Evolutionary conservation across 2,329 filamentous ascomycete genomes (phyloP).

Genomic region (Chrysosporium keratinophilum): DNA sequence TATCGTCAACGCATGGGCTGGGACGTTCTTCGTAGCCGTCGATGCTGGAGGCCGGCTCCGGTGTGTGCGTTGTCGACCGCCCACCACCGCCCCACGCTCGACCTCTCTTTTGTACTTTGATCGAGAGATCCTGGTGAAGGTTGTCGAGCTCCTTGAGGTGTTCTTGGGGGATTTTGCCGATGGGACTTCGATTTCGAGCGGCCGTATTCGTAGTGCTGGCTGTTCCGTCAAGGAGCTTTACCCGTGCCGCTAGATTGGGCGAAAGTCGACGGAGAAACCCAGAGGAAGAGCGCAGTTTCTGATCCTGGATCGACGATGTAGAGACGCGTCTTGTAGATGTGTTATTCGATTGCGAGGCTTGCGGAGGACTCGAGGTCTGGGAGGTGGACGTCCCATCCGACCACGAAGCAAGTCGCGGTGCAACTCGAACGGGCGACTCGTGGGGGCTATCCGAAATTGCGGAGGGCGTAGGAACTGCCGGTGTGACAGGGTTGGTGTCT

Average conservation of each 20-base stretch:
- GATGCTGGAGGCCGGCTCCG: slow-evolving; percentile 16
- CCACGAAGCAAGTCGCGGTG: slow-evolving; percentile 16
- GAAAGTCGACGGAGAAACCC: slow-evolving; percentile 36
- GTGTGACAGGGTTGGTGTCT: not conserved
- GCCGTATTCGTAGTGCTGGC: slow-evolving; percentile 16
- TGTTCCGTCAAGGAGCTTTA: slow-evolving; percentile 34
- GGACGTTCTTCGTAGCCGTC: not conserved
- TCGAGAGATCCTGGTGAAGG: slow-evolving; percentile 31
- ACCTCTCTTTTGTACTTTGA: slow-evolving; percentile 31
- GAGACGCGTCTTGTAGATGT: not conserved
- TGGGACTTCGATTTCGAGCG: slow-evolving; percentile 20
- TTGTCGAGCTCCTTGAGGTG: slow-evolving; percentile 35
- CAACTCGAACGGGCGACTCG: slow-evolving; percentile 7
- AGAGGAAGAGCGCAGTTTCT: slow-evolving; percentile 17
- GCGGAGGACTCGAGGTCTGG: not conserved
- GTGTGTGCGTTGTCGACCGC: slow-evolving; percentile 1
- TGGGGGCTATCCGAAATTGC: slow-evolving; percentile 5
- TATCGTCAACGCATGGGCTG: not conserved
- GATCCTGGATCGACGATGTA: slow-evolving; percentile 2
- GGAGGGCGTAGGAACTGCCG: slow-evolving; percentile 3
- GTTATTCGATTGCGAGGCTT: slow-evolving; percentile 2
- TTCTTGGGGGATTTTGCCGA: slow-evolving; percentile 34
- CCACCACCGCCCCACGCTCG: slow-evolving; percentile 26
- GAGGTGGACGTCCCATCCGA: slow-evolving; percentile 6
- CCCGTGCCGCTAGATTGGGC: slow-evolving; percentile 34